Base-by-base conservation (phyloP, 345 rosid genomes). In the Eucalyptus sp. region DNA sequence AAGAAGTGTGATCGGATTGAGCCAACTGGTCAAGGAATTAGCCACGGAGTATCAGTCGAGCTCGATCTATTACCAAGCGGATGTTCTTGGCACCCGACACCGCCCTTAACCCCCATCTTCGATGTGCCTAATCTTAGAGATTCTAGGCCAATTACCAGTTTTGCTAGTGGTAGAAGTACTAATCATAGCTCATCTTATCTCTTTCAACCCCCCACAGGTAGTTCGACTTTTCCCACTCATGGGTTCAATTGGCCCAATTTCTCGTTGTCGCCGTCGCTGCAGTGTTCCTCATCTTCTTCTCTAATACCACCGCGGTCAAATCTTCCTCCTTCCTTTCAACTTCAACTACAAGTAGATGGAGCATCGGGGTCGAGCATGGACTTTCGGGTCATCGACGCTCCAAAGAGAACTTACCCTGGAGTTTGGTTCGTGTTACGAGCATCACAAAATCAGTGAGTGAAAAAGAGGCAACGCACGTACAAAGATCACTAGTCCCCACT, bases 371-470 rank as follows among this genome's bases (percentile, higher is more conserved):
- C 97, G 41, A 94, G 94, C 91, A 90, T 94, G 7, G 96, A 94
- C 88, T 91, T 96, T 89, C 87, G 95, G 92, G 93, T 96, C 89
- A 93, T 96, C 90, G 97, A 96, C 91, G 95, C 98, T 88, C 95
- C 99, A 1, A 91, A 94, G 81, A 92, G 99, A 91, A 94, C 96
- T 48, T 92, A 93, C 92, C 93, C 99, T 17, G 99, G 99, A 90
- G 88, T 97, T 92, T 97, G 99, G 99, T 97, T 97, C 90, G 91
- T 95, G 90, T 93, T 97, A 49, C 95, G 94, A 92, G 98, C 99
- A 44, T 96, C 99, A 44, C 97, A 91, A 91, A 95, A 96, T 88
- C 99, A 97, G 99, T 97, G 95, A 95, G 98, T 95, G 56, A n/a
- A 15, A 20, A 37, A 76, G 48, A 76, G 83, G 83, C 83, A 76